These are phyloP conservation scores for Jaapia argillacea DNA, from an alignment of 768 basidiomycete species.

Conservation along the genomic window DNA sequence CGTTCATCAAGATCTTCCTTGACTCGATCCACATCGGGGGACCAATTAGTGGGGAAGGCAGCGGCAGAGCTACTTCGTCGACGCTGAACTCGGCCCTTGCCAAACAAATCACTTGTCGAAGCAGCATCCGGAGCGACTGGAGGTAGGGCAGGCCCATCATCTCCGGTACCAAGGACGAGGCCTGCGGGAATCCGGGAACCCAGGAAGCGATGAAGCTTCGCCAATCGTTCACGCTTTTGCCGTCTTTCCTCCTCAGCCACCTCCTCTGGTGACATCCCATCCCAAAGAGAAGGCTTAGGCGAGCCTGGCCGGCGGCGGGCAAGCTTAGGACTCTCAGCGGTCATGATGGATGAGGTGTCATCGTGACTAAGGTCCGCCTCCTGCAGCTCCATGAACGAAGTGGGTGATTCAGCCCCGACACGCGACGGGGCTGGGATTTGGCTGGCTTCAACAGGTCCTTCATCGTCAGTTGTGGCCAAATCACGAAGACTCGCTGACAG, in stretches of 20 bases:
- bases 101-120: slow-evolving; percentile 15
- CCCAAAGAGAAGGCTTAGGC: slow-evolving; percentile 33
- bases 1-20: slow-evolving; percentile 61
- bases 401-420: slow-evolving; percentile 21
- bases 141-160: slow-evolving; percentile 20
- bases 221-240: slow-evolving; percentile 66
- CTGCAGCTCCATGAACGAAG: slow-evolving; percentile 60
- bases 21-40: slow-evolving; percentile 47
- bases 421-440: slow-evolving; percentile 4
- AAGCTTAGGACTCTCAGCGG: slow-evolving; percentile 19
- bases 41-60: slow-evolving; percentile 37
- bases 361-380: slow-evolving; percentile 47
- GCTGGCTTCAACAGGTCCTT: background rate
- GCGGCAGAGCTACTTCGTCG: slow-evolving; percentile 45
- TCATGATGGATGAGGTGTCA: slow-evolving; percentile 20
- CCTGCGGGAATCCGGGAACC: slow-evolving; percentile 72
- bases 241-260: slow-evolving; percentile 52
- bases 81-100: slow-evolving; percentile 31
- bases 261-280: slow-evolving; percentile 39
- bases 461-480: background rate
- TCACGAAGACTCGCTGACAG: background rate
- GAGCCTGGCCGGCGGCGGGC: slow-evolving; percentile 13
- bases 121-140: slow-evolving; percentile 13
- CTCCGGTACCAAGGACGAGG: slow-evolving; percentile 46
- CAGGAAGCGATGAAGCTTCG: slow-evolving; percentile 76